A percentile compares a stretch with the other conserved stretches of the same genome.
These are phyloP conservation scores for Colletotrichum cuscutae DNA, from an alignment of 2,329 filamentous ascomycete species.

Conservation along the genomic window DNA sequence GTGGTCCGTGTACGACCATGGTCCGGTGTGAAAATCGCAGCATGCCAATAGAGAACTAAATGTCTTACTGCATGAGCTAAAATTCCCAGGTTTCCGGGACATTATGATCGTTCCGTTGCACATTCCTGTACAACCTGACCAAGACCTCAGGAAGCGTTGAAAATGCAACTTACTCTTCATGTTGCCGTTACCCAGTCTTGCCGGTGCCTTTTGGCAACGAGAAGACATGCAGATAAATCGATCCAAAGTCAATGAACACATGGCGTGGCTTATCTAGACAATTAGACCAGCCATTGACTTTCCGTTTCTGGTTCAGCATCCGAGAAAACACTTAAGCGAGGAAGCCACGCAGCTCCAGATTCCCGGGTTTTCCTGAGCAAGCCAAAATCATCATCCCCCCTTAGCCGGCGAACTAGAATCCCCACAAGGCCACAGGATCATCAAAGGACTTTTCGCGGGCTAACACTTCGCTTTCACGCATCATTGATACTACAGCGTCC, in stretches of 20 bases:
- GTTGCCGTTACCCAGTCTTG: background rate
- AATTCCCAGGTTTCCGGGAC: background rate
- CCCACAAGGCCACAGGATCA: constrained; percentile 14
- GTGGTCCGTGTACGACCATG: background rate
- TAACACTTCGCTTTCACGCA: background rate
- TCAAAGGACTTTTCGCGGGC: background rate
- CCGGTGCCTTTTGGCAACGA: background rate
- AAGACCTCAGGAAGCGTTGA: background rate
- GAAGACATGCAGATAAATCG: background rate
- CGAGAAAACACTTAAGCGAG: background rate
- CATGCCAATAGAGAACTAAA: background rate
- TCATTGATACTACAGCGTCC: background rate
- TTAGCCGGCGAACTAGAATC: background rate
- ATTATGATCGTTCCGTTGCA: background rate
- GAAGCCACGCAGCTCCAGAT: background rate
- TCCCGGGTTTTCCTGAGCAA: background rate
- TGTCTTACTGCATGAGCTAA: background rate
- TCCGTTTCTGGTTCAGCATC: background rate
- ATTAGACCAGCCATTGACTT: background rate
- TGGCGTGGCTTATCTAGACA: background rate
- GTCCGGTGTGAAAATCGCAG: background rate
- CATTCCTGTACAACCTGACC: background rate
- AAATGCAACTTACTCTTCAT: background rate
- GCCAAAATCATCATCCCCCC: background rate
- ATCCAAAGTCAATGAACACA: background rate